Evolutionary conservation across 2,329 filamentous ascomycete genomes (phyloP).

Genomic region (Fusarium sp.): DNA sequence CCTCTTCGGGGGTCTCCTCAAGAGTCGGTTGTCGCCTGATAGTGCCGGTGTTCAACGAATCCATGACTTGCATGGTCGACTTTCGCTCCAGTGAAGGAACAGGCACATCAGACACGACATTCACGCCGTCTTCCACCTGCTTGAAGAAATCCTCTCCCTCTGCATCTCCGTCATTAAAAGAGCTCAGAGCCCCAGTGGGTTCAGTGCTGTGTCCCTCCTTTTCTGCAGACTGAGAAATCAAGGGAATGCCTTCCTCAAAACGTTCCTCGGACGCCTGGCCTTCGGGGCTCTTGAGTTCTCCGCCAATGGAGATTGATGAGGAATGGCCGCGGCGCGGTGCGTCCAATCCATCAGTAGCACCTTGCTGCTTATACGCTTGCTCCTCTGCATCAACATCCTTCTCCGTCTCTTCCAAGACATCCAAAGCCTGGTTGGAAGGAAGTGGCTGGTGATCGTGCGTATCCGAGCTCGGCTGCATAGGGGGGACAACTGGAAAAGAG

Average conservation of each 20-base stretch:
- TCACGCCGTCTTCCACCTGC: constrained; percentile 53
- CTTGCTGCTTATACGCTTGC: constrained; percentile 44
- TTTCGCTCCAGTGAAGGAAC: constrained; percentile 65
- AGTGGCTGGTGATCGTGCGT: constrained; percentile 51
- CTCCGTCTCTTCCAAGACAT: constrained; percentile 62
- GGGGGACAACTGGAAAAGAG: constrained; percentile 67
- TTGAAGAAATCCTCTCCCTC: constrained; percentile 71
- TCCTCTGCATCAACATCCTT: constrained; percentile 55
- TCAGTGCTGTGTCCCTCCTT: constrained; percentile 24
- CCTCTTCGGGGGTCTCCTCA: constrained; percentile 44
- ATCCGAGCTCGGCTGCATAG: constrained; percentile 44
- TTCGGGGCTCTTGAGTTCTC: constrained; percentile 52
- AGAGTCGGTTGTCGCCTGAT: constrained; percentile 45
- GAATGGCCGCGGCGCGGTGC: constrained; percentile 36
- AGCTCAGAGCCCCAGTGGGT: constrained; percentile 37
- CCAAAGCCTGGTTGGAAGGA: constrained; percentile 60
- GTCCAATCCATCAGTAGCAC: constrained; percentile 17
- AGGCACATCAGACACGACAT: constrained; percentile 27
- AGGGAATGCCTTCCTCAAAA: constrained; percentile 73
- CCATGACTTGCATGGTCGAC: constrained; percentile 72
- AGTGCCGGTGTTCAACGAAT: constrained; percentile 53
- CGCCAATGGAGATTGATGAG: constrained; percentile 52
- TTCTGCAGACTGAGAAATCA: constrained; percentile 56
- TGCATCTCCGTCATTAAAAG: constrained; percentile 56
- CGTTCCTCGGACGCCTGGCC: constrained; percentile 62